phyloP scores from a whole-genome alignment of 352 stramenopile species.

The Albugo laibachii region DNA sequence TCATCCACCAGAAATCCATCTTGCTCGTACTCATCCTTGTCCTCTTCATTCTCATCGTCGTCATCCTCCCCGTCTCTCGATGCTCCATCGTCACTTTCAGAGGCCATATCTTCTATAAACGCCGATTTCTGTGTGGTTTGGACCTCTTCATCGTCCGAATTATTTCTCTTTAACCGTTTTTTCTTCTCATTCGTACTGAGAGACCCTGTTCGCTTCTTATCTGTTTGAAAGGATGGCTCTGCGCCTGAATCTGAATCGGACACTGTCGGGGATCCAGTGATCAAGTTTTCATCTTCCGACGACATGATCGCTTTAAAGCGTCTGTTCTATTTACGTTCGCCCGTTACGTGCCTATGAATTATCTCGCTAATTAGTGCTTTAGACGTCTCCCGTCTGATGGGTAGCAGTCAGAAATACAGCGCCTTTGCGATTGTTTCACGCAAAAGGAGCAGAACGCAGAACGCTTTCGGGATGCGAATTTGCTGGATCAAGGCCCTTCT shows the following conservation, averaged over 20 bases:
- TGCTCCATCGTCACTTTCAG: slow-evolving; percentile 58
- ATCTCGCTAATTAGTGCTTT: no score
- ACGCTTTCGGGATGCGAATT: no score
- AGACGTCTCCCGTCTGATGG: no score
- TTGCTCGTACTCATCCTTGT: slow-evolving; percentile 80
- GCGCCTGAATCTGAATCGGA: slow-evolving; percentile 68
- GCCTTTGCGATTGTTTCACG: no score
- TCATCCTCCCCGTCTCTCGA: slow-evolving; percentile 31
- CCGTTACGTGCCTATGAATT: no score
- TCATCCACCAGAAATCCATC: slow-evolving; percentile 80
- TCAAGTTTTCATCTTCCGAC: slow-evolving; percentile 38
- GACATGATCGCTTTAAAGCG: no score
- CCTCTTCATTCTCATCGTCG: slow-evolving; percentile 65
- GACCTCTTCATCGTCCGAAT: slow-evolving; percentile 31
- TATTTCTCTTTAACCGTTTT: slow-evolving; percentile 39
- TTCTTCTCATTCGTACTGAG: slow-evolving; percentile 24
- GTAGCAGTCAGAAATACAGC: no score
- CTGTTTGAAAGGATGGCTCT: slow-evolving; percentile 19
- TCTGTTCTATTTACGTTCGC: no score
- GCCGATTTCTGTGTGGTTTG: neutral
- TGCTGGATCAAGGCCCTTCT: no score
- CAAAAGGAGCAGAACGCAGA: no score
- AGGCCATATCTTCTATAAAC: slow-evolving; percentile 80
- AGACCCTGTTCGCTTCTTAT: slow-evolving; percentile 58
- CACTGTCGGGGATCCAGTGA: slow-evolving; percentile 48